These are phyloP conservation scores for Amphicarpaea edgeworthii DNA, from an alignment of 306 rosid genomes.

Conservation along the genomic window DNA sequence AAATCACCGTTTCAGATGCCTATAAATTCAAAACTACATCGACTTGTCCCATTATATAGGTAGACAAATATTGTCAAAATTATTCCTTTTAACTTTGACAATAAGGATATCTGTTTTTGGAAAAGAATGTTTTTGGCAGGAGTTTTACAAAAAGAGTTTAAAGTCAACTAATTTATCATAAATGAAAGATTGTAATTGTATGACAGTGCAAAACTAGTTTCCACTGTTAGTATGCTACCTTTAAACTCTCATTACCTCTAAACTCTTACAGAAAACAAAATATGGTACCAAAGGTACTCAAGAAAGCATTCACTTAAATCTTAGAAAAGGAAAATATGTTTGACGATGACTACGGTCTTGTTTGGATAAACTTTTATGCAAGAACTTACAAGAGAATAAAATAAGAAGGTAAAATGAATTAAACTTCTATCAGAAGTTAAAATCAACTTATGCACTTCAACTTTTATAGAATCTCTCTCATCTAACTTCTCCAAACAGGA, in stretches of 20 bases:
- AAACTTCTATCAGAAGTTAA: not conserved
- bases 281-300: constrained; percentile 1
- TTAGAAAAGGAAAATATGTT: too few relatives aligned
- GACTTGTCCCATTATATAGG: not conserved
- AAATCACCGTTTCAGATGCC: not conserved
- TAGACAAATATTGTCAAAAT: not conserved
- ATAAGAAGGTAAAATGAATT: not conserved
- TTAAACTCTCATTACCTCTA: too few relatives aligned
- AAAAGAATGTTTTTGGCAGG: constrained; percentile 11
- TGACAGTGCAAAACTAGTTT: too few relatives aligned
- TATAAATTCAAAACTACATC: constrained; percentile 27
- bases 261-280: constrained; percentile 20
- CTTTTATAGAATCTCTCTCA: not conserved
- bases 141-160: too few relatives aligned
- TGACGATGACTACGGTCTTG: not conserved
- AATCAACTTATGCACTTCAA: not conserved
- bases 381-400: too few relatives aligned
- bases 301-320: not conserved
- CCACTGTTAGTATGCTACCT: too few relatives aligned
- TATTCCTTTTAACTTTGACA: too few relatives aligned
- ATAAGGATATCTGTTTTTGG: not conserved
- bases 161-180: too few relatives aligned
- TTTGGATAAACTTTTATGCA: not conserved
- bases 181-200: too few relatives aligned
- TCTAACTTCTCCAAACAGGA: not conserved